Percentiles rank a stretch among this genome's conserved stretches.
Conservation (phyloP, 2,329 filamentous ascomycete genomes). For the Pseudogymnoascus sp. region DNA sequence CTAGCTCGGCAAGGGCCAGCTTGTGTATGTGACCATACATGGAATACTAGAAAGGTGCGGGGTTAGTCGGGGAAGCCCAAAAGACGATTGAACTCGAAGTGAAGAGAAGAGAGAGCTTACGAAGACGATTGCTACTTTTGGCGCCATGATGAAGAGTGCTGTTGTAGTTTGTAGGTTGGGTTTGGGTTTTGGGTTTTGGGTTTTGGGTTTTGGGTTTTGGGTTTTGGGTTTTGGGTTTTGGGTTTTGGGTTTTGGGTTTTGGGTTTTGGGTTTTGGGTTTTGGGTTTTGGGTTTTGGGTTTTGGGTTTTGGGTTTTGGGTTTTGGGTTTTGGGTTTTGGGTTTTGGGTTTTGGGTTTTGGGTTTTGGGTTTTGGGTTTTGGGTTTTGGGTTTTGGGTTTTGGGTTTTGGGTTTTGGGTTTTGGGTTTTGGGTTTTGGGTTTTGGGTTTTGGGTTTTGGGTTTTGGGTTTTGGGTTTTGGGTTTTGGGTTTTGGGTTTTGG, state of each 20-base stretch:
- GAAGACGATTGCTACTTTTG: conserved; percentile 86
- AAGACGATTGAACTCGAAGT: background rate
- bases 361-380: background rate
- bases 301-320: background rate
- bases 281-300: background rate
- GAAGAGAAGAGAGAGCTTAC: conserved; percentile 44
- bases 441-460: background rate
- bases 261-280: background rate
- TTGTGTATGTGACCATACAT: conserved; percentile 86
- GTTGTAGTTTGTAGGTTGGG: background rate
- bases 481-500: background rate
- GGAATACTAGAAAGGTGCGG: conserved; percentile 59
- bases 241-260: background rate
- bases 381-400: background rate
- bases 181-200: background rate
- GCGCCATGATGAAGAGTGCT: conserved; percentile 55
- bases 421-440: background rate
- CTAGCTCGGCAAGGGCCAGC: conserved; percentile 83
- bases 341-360: background rate
- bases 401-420: background rate
- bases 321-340: background rate
- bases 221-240: background rate
- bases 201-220: background rate
- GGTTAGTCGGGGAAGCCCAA: background rate
- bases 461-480: background rate